Evolutionary conservation across 257 asterid species (phyloP).

Genomic region (Capsicum rhomboideum): DNA sequence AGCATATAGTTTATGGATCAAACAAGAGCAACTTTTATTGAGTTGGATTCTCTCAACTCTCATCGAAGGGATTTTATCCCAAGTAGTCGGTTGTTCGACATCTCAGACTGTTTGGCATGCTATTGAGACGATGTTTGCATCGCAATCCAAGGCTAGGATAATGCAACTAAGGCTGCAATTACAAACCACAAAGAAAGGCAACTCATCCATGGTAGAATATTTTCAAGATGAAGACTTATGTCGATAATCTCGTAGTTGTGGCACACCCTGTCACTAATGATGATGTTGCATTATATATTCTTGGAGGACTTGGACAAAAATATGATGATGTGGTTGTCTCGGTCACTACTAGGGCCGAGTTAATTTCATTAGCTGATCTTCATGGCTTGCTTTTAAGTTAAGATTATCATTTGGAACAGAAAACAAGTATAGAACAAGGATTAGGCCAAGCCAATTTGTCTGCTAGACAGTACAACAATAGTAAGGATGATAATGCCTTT

Average conservation of each 20-base stretch:
- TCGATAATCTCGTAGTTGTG: not conserved
- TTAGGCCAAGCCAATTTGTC: not conserved
- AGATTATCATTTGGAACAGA: not conserved
- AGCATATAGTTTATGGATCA: not conserved
- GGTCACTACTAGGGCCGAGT: not conserved
- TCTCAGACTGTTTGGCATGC: not conserved
- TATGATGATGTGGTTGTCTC: not conserved
- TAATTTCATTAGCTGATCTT: not conserved
- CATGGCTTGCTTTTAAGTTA: not conserved
- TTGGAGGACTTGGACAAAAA: not conserved
- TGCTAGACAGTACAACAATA: not conserved
- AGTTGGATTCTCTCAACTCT: not conserved
- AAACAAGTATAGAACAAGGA: too few species aligned
- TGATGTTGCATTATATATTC: not conserved
- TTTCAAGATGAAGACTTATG: not conserved
- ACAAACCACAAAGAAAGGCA: not conserved
- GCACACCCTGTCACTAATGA: not conserved
- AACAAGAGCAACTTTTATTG: not conserved
- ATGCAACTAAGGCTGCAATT: not conserved
- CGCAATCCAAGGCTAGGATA: not conserved
- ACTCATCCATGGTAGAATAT: not conserved
- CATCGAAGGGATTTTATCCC: not conserved
- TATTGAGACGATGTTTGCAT: not conserved
- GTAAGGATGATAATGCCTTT: not conserved
- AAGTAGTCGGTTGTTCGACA: not conserved